Base-by-base conservation (phyloP, 768 basidiomycete genomes). In the Suillus subluteus region DNA sequence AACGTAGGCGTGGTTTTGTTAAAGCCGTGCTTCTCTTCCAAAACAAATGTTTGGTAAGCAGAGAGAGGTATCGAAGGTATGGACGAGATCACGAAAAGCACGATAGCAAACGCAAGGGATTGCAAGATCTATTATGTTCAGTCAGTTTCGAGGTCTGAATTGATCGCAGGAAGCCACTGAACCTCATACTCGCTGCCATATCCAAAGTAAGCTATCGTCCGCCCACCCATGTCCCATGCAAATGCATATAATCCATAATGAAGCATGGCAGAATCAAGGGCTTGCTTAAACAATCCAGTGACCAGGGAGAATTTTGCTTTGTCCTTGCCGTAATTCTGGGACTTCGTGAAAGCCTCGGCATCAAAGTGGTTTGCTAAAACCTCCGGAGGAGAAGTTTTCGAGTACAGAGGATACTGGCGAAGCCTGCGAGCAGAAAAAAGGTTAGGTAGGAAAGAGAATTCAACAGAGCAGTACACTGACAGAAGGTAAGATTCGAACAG, bases 1-100 rank as follows among this genome's bases (percentile, higher is more conserved):
- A 96, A 80, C 18, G 72, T 71, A 1, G 87, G 86, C 0, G 95
- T 94, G 6, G 89, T 96, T 80, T 99, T 98, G 85, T 99, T 99
- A 84, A 98, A 99, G 0, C 96, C 96, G 69, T 98, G 95, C 69
- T 90, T 91, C 75, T 97, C 91, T 79, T 99, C 98, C 46, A 99
- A 83, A 6, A 96, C 91, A 74, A 99, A 99, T 4, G 95, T 98
- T 67, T 88, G 86, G 80, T 98, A 98, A 30, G 90, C 82, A 40
- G 86, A 88, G 50, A 95, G 80, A 23, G 97, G 95, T 13, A 96
- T 81, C 9, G 86, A 81, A 2, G 94, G 88, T 37, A 93, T 75
- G 0, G 88, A 84, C 3, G 91, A 90, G 48, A 88, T 63, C 65
- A 91, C 75, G 72, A 86, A 88, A 52, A 97, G 79, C 50, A 91